Conservation (phyloP, 148 eudicot species). For the Polygonum aviculare region DNA sequence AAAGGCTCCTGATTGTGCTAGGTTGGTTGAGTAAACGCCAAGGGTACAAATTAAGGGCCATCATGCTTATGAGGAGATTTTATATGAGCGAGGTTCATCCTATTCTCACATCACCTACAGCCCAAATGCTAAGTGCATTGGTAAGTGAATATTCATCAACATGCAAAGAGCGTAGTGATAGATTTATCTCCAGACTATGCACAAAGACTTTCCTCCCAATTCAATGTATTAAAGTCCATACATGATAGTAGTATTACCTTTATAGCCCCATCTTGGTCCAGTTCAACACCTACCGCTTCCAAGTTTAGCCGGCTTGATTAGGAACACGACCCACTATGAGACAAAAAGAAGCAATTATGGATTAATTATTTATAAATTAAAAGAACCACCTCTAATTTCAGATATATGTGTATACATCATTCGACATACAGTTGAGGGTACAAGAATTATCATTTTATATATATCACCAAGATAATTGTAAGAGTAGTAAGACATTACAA, state of each 20-base stretch:
- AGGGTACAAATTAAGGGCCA: too few relatives aligned
- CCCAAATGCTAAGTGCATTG: conserved; percentile 85
- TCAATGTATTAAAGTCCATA: not conserved
- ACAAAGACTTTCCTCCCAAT: not conserved
- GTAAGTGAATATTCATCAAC: conserved; percentile 81
- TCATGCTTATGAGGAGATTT: too few relatives aligned
- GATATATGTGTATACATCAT: not conserved
- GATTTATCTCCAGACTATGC: not conserved
- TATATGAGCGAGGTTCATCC: conserved; percentile 85
- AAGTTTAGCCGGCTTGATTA: conserved; percentile 81
- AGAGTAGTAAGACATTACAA: not conserved
- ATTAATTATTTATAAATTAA: not conserved
- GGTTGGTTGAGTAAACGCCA: too few relatives aligned
- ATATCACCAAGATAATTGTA: not conserved
- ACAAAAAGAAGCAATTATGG: too few relatives aligned
- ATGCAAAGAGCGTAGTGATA: conserved; percentile 25
- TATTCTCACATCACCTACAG: conserved; percentile 91
- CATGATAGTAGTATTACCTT: conserved; percentile 36
- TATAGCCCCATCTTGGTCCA: conserved; percentile 60
- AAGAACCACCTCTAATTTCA: not conserved
- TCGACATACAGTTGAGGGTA: not conserved
- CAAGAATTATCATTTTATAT: not conserved
- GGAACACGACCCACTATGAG: conserved; percentile 62
- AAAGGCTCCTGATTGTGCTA: too few relatives aligned
- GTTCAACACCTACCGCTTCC: conserved; percentile 73